phyloP scores from a whole-genome alignment of 2,329 filamentous ascomycete genomes.

The Stachybotrys echinatus region DNA sequence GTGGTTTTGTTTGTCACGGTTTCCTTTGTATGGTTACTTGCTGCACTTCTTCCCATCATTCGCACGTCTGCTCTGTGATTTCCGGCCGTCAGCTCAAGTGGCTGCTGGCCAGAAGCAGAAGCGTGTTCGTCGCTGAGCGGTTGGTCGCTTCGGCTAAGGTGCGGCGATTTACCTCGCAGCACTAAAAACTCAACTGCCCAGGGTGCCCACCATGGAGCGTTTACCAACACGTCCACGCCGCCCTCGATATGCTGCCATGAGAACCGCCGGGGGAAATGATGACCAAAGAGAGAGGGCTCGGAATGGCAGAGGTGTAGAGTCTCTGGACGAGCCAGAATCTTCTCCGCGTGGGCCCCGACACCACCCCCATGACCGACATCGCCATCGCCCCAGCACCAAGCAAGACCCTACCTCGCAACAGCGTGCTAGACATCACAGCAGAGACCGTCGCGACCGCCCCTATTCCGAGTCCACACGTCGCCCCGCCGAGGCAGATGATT shows the following conservation, averaged over 20 bases:
- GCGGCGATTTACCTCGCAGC: constrained; percentile 29
- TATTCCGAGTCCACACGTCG: constrained; percentile 20
- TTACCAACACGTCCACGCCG: constrained; percentile 26
- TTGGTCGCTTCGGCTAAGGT: constrained; percentile 30
- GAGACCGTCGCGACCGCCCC: constrained; percentile 22
- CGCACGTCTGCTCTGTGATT: too few relatives aligned
- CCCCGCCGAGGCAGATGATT: constrained; percentile 24
- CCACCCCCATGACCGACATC: constrained; percentile 19
- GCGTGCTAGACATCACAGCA: constrained; percentile 32
- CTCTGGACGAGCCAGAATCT: constrained; percentile 24
- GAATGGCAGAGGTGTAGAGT: constrained; percentile 25
- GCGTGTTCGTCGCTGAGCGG: constrained; percentile 7
- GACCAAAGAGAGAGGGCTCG: constrained; percentile 31
- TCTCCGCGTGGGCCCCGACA: constrained; percentile 24
- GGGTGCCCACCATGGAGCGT: constrained; percentile 20
- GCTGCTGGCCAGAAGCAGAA: not conserved
- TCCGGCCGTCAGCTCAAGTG: not conserved
- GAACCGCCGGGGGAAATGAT: constrained; percentile 29
- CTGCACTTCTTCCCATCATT: too few relatives aligned
- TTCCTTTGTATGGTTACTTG: too few relatives aligned
- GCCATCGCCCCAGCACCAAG: constrained; percentile 26
- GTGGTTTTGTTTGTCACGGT: too few relatives aligned
- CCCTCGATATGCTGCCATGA: constrained; percentile 36
- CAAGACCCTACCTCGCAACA: constrained; percentile 27
- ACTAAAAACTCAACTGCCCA: constrained; percentile 36